Evolutionary conservation across 805 yeast species (phyloP).

Genomic region (Ogataea thermomethanolica): DNA sequence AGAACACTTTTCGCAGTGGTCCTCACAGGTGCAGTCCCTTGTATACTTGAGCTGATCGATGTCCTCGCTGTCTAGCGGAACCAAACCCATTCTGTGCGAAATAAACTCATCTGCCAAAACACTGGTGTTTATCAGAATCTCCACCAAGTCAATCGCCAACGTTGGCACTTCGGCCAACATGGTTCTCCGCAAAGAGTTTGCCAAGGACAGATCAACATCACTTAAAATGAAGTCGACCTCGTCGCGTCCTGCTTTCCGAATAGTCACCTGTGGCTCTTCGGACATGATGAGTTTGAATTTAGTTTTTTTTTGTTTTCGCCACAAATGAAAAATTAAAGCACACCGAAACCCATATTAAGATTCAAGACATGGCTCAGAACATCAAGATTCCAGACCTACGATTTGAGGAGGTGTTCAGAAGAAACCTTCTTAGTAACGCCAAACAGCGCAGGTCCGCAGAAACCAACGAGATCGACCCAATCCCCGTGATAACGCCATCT

Average conservation of each 20-base stretch:
- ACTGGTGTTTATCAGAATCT: conserved; percentile 86
- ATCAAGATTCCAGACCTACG: conserved; percentile 57
- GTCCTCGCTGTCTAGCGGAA: conserved; percentile 82
- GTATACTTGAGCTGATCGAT: conserved; percentile 83
- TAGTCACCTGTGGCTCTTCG: conserved; percentile 76
- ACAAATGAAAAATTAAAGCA: conserved; percentile 5
- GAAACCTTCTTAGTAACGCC: conserved; percentile 32
- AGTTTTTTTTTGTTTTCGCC: conserved; percentile 9
- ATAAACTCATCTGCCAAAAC: conserved; percentile 96
- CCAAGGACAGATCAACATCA: conserved; percentile 84
- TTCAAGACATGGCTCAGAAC: conserved; percentile 8
- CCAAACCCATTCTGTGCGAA: conserved; percentile 88
- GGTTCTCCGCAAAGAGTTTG: conserved; percentile 86
- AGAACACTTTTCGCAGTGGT: conserved; percentile 92
- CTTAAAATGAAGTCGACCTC: conserved; percentile 86
- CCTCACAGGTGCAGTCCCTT: conserved; percentile 97
- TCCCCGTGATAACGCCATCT: conserved; percentile 38
- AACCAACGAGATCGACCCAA: conserved; percentile 8
- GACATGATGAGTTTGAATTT: conserved; percentile 17
- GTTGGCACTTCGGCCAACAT: conserved; percentile 98
- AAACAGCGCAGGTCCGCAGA: conserved; percentile 15
- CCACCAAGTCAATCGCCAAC: conserved; percentile 92
- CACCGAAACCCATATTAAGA: conserved; percentile 6
- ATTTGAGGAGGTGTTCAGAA: conserved; percentile 58
- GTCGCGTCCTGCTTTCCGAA: conserved; percentile 80